These are phyloP conservation scores for Gnetum montanum DNA, from an alignment of 75 land plant species.

Conservation along the genomic window DNA sequence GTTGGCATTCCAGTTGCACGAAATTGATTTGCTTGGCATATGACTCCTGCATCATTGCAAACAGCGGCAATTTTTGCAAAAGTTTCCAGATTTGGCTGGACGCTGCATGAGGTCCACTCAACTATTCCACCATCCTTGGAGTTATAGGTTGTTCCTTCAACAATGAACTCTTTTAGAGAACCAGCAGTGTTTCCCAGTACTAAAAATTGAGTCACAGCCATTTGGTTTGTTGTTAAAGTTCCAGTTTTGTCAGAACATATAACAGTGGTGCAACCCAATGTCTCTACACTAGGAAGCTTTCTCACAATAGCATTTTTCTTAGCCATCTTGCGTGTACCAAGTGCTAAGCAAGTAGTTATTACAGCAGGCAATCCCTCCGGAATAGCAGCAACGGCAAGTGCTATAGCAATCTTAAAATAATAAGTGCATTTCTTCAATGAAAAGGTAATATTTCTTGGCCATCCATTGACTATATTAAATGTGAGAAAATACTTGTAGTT, in stretches of 20 bases:
- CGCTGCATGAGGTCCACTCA: constrained; percentile 37
- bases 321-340: constrained; percentile 90
- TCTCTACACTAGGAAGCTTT: constrained; percentile 91
- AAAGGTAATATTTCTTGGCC: constrained; percentile 55
- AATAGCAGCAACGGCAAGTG: constrained; percentile 88
- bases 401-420: constrained; percentile 83
- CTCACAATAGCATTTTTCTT: constrained; percentile 84
- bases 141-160: constrained; percentile 82
- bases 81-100: constrained; percentile 52
- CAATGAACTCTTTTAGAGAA: constrained; percentile 30
- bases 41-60: constrained; percentile 81
- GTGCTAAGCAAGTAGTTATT: constrained; percentile 79
- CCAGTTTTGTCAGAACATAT: constrained; percentile 93
- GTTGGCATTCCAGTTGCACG: constrained; percentile 79
- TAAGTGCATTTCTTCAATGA: constrained; percentile 84
- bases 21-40: constrained; percentile 29
- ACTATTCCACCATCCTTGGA: constrained; percentile 67
- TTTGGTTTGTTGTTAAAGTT: constrained; percentile 86
- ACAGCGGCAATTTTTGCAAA: constrained; percentile 69
- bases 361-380: constrained; percentile 94
- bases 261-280: constrained; percentile 89
- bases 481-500: constrained; percentile 71
- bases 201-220: constrained; percentile 64
- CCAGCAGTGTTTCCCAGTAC: constrained; percentile 34
- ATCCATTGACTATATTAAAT: constrained; percentile 56